These are phyloP conservation scores for Pseudogymnoascus sp. DNA, from an alignment of 2,329 filamentous ascomycete genomes.

Conservation along the genomic window DNA sequence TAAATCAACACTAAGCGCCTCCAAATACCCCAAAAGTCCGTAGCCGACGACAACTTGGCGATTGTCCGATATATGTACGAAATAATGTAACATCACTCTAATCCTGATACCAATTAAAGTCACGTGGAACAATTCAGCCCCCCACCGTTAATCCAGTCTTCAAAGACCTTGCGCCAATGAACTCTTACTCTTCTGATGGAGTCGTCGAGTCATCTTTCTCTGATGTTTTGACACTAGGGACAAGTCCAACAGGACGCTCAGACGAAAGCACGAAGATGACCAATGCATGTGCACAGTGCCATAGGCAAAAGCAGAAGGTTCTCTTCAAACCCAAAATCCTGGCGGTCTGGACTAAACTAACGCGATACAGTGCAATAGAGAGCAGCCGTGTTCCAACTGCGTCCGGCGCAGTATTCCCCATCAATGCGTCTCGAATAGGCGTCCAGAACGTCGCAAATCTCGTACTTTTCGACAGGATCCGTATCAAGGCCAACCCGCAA, in stretches of 20 bases:
- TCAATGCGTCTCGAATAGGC: background rate
- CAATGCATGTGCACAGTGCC: slow-evolving; percentile 11
- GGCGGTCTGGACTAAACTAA: background rate
- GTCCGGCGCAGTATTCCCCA: slow-evolving; percentile 10
- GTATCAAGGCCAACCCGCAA: background rate
- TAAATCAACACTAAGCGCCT: background rate
- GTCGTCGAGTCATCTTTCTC: background rate
- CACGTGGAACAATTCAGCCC: background rate
- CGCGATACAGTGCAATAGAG: slow-evolving; percentile 5
- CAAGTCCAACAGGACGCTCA: background rate
- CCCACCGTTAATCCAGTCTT: background rate
- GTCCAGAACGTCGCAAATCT: background rate
- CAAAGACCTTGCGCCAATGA: background rate
- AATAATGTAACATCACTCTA: slow-evolving; percentile 1
- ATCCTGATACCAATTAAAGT: background rate
- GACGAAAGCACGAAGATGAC: slow-evolving; percentile 11
- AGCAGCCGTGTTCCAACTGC: slow-evolving; percentile 11
- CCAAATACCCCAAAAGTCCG: background rate
- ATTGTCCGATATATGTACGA: background rate
- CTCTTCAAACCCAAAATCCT: background rate
- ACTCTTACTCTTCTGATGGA: background rate
- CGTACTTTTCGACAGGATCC: background rate
- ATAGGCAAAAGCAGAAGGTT: slow-evolving; percentile 12
- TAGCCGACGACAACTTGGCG: background rate
- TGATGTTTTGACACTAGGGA: background rate